These are phyloP conservation scores for Metschnikowia drakensbergensis DNA, from an alignment of 805 yeast species.

Conservation along the genomic window DNA sequence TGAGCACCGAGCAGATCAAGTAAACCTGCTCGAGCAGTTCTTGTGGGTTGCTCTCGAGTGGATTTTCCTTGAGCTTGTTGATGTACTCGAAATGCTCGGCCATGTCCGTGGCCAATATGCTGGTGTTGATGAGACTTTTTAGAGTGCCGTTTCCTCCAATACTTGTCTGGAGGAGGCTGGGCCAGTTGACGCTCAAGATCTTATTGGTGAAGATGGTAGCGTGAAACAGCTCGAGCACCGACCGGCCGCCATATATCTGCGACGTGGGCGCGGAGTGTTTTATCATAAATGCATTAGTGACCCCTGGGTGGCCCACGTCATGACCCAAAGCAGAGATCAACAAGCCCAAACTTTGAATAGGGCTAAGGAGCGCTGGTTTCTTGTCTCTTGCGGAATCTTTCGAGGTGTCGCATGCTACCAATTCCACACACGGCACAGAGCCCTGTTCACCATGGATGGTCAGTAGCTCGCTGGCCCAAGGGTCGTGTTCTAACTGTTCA, in stretches of 20 bases:
- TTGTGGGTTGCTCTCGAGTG: conserved; percentile 19
- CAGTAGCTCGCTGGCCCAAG: conserved; percentile 27
- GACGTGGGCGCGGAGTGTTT: conserved; percentile 62
- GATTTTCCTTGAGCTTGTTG: conserved; percentile 41
- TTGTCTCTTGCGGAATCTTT: neutral
- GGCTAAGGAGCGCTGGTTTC: conserved; percentile 21
- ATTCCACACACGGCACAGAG: conserved; percentile 4
- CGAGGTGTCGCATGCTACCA: conserved; percentile 3
- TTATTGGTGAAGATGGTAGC: conserved; percentile 53
- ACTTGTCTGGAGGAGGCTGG: conserved; percentile 25
- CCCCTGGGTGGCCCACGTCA: conserved; percentile 95
- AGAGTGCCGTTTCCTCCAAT: conserved; percentile 23
- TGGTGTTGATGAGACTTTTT: conserved; percentile 30
- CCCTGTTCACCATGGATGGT: conserved; percentile 10
- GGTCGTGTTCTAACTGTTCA: conserved; percentile 32
- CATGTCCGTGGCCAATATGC: conserved; percentile 76
- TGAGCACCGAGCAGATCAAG: conserved; percentile 61
- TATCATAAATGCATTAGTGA: conserved; percentile 72
- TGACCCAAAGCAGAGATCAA: conserved; percentile 88
- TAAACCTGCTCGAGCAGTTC: conserved; percentile 23
- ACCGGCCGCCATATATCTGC: conserved; percentile 53
- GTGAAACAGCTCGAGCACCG: conserved; percentile 83
- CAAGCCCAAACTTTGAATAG: conserved; percentile 52
- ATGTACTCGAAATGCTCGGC: conserved; percentile 77
- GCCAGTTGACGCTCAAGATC: conserved; percentile 34